These are phyloP conservation scores for Phytophthora hybrid DNA, from an alignment of 352 stramenopile species.

Conservation along the genomic window DNA sequence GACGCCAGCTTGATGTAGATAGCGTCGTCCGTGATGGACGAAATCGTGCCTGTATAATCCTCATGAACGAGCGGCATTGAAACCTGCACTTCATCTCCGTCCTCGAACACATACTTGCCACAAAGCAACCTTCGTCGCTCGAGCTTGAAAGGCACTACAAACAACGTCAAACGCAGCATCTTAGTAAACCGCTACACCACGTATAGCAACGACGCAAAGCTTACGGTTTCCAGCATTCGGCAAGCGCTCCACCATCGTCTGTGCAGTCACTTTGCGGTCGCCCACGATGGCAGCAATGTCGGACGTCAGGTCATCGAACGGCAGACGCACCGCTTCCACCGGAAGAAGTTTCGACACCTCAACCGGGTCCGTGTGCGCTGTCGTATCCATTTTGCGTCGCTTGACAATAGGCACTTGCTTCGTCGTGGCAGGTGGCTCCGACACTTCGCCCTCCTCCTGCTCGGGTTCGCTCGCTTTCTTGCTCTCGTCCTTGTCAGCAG, in stretches of 20 bases:
- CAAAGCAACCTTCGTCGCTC: conserved; percentile 67
- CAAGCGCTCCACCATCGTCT: conserved; percentile 36
- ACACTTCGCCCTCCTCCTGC: conserved; percentile 39
- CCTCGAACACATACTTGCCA: conserved; percentile 81
- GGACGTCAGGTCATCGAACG: conserved; percentile 61
- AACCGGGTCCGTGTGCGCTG: conserved; percentile 15
- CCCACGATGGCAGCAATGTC: conserved; percentile 68
- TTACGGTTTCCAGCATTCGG: conserved; percentile 46
- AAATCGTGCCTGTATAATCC: conserved; percentile 83
- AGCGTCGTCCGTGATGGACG: conserved; percentile 75
- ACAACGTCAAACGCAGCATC: conserved; percentile 15
- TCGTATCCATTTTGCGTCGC: conserved; percentile 55
- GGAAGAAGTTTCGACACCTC: conserved; percentile 45
- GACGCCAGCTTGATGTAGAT: conserved; percentile 75
- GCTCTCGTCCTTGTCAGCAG: conserved; percentile 9
- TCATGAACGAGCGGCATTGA: conserved; percentile 69
- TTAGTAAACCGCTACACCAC: conserved; percentile 9
- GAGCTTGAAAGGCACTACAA: conserved; percentile 53
- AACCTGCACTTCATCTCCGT: conserved; percentile 82
- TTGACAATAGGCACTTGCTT: conserved; percentile 40
- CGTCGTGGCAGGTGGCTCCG: conserved; percentile 18
- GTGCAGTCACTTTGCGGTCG: conserved; percentile 41
- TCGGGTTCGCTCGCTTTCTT: conserved; percentile 25
- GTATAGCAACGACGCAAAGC: conserved; percentile 4
- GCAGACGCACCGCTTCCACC: conserved; percentile 55